Conservation (phyloP, 2,329 filamentous ascomycete species). For the Biscogniauxia mediterranea region DNA sequence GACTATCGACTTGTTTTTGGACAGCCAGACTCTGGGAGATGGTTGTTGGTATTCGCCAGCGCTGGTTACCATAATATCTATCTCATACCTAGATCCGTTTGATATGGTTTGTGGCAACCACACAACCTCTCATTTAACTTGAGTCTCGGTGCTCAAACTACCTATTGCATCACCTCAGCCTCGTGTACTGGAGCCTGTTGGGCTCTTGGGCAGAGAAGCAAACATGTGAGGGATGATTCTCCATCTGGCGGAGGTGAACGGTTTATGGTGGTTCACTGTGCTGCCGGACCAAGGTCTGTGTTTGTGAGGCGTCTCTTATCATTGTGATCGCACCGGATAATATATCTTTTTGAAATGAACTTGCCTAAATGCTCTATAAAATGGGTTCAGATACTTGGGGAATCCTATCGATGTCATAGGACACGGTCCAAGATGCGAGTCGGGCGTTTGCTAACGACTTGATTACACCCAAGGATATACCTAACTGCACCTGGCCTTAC, state of each 20-base stretch:
- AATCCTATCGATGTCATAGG: background rate
- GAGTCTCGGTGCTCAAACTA: background rate
- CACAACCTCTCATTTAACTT: background rate
- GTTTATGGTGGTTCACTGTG: background rate
- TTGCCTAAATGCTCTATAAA: too few relatives aligned
- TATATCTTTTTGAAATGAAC: too few relatives aligned
- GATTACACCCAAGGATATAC: background rate
- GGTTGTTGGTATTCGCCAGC: background rate
- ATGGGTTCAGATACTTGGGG: too few relatives aligned
- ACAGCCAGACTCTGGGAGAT: background rate
- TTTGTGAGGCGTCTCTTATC: background rate
- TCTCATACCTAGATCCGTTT: background rate
- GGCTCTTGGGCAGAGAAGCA: background rate
- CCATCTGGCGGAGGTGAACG: background rate
- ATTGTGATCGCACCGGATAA: background rate
- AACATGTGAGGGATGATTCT: background rate
- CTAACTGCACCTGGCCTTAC: background rate
- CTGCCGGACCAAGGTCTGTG: background rate
- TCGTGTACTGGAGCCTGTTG: background rate
- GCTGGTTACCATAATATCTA: background rate
- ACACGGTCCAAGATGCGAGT: too few relatives aligned
- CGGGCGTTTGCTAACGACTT: background rate
- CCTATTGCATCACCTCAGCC: background rate
- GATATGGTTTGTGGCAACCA: background rate
- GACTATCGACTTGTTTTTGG: conserved; percentile 13